Conservation (phyloP, 805 yeast species). For the Wickerhamiella azyma region DNA sequence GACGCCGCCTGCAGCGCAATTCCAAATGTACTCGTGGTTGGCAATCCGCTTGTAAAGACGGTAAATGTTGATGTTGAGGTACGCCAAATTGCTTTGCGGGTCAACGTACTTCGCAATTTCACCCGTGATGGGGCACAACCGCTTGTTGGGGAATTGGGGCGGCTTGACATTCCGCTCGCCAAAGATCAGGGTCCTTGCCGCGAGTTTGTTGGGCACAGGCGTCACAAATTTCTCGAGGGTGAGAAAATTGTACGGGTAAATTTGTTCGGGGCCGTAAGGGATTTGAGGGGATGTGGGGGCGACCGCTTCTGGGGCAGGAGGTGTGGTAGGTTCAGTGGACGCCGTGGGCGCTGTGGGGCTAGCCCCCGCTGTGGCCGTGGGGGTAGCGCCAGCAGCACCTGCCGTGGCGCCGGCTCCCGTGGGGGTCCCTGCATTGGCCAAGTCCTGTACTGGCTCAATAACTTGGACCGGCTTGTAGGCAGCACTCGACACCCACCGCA, state of each 20-base stretch:
- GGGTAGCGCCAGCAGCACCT: too few relatives aligned
- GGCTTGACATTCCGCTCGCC: constrained; percentile 29
- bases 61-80: constrained; percentile 70
- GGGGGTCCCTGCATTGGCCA: too few relatives aligned
- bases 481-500: constrained; percentile 28
- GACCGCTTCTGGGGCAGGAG: too few relatives aligned
- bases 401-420: too few relatives aligned
- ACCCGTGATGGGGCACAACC: constrained; percentile 61
- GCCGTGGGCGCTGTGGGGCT: background rate
- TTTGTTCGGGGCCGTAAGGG: background rate
- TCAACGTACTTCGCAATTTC: constrained; percentile 71
- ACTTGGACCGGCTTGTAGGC: background rate
- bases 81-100: constrained; percentile 79
- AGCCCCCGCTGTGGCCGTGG: background rate
- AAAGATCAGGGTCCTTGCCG: constrained; percentile 33
- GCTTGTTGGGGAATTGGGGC: constrained; percentile 32
- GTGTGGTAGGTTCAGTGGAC: background rate
- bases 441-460: too few relatives aligned
- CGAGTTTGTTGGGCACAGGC: constrained; percentile 12
- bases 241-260: constrained; percentile 33
- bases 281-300: too few relatives aligned
- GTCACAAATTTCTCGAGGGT: constrained; percentile 38
- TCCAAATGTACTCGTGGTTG: constrained; percentile 40
- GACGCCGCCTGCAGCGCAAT: constrained; percentile 32
- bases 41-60: constrained; percentile 41